phyloP scores from a whole-genome alignment of 176 grass and related monocot genomes.

The Lolium multiflorum region DNA sequence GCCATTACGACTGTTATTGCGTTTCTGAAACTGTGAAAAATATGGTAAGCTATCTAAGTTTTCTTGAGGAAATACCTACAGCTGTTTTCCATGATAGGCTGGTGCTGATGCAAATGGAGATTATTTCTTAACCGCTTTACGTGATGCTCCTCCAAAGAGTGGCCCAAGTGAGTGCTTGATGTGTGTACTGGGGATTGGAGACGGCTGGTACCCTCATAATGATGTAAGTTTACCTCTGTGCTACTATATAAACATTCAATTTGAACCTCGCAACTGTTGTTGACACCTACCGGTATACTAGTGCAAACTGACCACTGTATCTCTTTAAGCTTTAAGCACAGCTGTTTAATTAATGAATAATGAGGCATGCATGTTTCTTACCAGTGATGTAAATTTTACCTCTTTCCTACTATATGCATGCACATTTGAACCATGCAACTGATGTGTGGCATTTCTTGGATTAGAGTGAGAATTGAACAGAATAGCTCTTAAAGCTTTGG shows the following conservation, averaged over 20 bases:
- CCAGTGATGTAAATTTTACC: background rate
- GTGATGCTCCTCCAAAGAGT: background rate
- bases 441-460: background rate
- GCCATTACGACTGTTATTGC: background rate
- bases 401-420: background rate
- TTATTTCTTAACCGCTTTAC: constrained; percentile 23
- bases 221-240: constrained; percentile 32
- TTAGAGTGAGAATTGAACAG: background rate
- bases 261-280: background rate
- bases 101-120: constrained; percentile 25
- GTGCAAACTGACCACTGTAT: background rate
- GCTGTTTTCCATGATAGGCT: constrained; percentile 30
- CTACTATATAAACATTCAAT: background rate
- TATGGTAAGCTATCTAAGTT: background rate
- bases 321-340: background rate
- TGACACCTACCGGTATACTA: background rate
- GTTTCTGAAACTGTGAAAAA: background rate
- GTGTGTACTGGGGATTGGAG: constrained; percentile 35
- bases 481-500: background rate
- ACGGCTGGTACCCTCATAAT: background rate
- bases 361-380: background rate
- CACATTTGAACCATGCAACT: background rate
- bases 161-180: constrained; percentile 29
- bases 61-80: background rate
- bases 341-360: too few relatives aligned